Evolutionary conservation across 768 basidiomycete genomes (phyloP), one percentile per base, ranked within the genome.

Genomic region (Amanita muscaria): DNA sequence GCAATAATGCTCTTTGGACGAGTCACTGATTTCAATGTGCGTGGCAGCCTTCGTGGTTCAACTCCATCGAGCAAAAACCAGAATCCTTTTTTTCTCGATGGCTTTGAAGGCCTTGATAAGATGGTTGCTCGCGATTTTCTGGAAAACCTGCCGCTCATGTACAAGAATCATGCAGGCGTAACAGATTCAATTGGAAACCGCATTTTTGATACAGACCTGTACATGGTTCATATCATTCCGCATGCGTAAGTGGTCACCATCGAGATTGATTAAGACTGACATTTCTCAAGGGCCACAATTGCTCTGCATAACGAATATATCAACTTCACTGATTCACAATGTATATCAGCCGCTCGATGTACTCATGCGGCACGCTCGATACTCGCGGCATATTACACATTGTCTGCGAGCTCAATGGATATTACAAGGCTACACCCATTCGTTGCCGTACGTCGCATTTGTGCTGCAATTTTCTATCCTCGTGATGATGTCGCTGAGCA

Each of bases 291-390:
- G n/a, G 88, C 88, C 9, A 77, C 80, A 8, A 91, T 91, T 50
- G 89, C 89, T 4, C 72, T 91, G 42, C 88, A 91, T 56, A 89
- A 88, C 56, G 77, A 83, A 7, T 89, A 85, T 60, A 68, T 90
- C 47, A 79, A 90, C 59, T 82, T 89, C 56, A 67, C 72, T 14
- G 77, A 88, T 51, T 70, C 77, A 5, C 64, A 72, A 46, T 76
- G 77, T 53, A 48, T 73, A 9, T 90, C 88, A 1, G 85, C 83
- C 9, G 63, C 68, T 15, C 79, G 87, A 18, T 90, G 89, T 57
- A 67, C 88, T 24, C 70, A 81, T 52, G 80, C 88, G 12, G 83
- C 88, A 9, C 75, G 82, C 42, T 71, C 70, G 40, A 89, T 91
- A 50, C 66, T 90, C 19, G 68, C 72, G 10, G 80, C 85, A 30